Evolutionary conservation across 768 basidiomycete genomes (phyloP).

Genomic region (Postia placenta): DNA sequence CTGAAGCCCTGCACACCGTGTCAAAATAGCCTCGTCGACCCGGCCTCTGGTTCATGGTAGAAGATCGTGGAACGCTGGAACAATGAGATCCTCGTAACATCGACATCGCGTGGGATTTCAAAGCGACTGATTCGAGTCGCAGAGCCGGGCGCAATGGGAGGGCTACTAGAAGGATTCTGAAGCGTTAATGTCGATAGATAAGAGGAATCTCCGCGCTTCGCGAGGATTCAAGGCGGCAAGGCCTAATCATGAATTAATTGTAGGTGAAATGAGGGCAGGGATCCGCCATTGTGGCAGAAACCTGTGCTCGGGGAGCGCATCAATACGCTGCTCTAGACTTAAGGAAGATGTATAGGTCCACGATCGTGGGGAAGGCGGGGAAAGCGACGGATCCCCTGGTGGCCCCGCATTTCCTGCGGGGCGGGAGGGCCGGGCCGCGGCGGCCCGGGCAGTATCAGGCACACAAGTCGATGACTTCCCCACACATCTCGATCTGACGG

Average conservation of each 20-base stretch:
- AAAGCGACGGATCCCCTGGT: not conserved
- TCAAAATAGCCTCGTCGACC: not conserved
- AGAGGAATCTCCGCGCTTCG: conserved; percentile 1
- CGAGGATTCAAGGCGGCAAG: not conserved
- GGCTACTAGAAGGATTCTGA: not conserved
- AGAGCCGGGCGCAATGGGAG: not conserved
- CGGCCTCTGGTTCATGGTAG: not conserved
- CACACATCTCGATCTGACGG: conserved; percentile 15
- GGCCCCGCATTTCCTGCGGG: not conserved
- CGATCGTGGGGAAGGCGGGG: conserved; percentile 1
- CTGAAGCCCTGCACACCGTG: not conserved
- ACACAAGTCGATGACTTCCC: conserved; percentile 10
- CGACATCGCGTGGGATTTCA: not conserved
- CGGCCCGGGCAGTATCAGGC: conserved; percentile 6
- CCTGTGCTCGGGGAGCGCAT: not conserved
- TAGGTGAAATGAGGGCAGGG: too few relatives aligned
- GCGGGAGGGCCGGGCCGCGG: not conserved
- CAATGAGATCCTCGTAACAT: not conserved
- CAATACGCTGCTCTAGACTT: not conserved
- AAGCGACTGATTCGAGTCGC: not conserved
- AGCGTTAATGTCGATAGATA: not conserved
- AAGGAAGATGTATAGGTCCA: not conserved
- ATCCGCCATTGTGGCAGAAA: too few relatives aligned
- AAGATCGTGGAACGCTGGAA: not conserved
- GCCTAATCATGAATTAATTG: not conserved